Evolutionary conservation across 169 alveolate genomes (phyloP).

Genomic region (Cryptosporidium sp.): DNA sequence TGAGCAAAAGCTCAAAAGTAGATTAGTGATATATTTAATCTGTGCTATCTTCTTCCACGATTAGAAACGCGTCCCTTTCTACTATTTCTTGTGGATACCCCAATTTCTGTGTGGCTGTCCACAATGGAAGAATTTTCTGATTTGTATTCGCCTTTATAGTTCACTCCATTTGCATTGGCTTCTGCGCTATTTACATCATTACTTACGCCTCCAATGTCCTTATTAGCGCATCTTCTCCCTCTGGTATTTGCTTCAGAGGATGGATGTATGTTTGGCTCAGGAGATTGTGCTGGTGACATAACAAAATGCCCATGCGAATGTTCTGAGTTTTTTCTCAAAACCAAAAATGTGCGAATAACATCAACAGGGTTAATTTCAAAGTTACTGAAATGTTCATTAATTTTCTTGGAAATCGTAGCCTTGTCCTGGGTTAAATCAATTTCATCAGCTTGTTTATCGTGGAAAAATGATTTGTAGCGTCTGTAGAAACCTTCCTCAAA

Average conservation of each 20-base stretch:
- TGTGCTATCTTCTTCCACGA: conserved; percentile 47
- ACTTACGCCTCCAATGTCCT: conserved; percentile 1
- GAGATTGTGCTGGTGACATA: conserved; percentile 74
- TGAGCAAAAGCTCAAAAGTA: neutral
- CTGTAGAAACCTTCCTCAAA: conserved; percentile 69
- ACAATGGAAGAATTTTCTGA: conserved; percentile 25
- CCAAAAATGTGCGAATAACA: conserved; percentile 70
- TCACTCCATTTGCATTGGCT: neutral
- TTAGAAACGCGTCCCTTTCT: conserved; percentile 51
- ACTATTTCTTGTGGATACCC: conserved; percentile 64
- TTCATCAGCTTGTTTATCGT: conserved; percentile 24
- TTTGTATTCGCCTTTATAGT: conserved; percentile 46
- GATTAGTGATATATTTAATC: neutral
- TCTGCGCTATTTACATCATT: conserved; percentile 8
- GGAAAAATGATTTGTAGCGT: conserved; percentile 51
- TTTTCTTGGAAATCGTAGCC: conserved; percentile 9
- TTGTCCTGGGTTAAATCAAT: conserved; percentile 57
- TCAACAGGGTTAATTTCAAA: conserved; percentile 72
- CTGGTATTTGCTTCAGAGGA: conserved; percentile 34
- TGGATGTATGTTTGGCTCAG: conserved; percentile 43
- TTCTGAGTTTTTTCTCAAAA: conserved; percentile 60
- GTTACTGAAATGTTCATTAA: conserved; percentile 62
- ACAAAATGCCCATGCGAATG: conserved; percentile 44
- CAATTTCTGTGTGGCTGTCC: conserved; percentile 44
- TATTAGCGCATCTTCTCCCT: conserved; percentile 37